Percentiles rank a stretch among this genome's conserved stretches.
These are phyloP conservation scores for Metrosideros polymorpha DNA, from an alignment of 441 rosid genomes.

Conservation along the genomic window DNA sequence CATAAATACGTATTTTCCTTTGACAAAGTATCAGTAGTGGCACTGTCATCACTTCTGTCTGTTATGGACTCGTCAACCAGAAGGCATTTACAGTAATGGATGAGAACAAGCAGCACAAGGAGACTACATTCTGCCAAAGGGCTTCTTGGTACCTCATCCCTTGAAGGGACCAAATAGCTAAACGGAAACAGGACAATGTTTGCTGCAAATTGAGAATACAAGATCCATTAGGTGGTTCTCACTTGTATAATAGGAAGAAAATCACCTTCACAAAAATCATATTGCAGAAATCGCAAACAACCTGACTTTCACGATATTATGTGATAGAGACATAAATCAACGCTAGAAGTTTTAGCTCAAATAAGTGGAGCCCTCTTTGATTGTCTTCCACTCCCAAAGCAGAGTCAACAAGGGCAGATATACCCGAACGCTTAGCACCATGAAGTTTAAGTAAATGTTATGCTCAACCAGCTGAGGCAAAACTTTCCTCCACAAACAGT, in stretches of 20 bases:
- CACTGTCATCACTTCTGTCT: conserved; percentile 58
- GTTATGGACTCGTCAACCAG: conserved; percentile 43
- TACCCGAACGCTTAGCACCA: background rate
- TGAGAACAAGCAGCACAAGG: conserved; percentile 79
- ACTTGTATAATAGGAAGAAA: background rate
- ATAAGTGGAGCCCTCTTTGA: background rate
- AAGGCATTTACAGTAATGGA: conserved; percentile 68
- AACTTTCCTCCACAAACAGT: background rate
- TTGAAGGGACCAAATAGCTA: conserved; percentile 72
- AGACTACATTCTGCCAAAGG: conserved; percentile 77
- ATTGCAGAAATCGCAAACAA: background rate
- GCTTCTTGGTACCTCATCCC: conserved; percentile 49
- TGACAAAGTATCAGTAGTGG: conserved; percentile 49
- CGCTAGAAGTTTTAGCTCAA: background rate
- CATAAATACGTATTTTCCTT: conserved; percentile 43
- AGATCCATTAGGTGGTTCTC: background rate
- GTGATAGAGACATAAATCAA: background rate
- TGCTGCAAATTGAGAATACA: conserved; percentile 60
- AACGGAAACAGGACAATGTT: conserved; percentile 73
- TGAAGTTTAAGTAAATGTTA: background rate
- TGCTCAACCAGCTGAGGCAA: background rate
- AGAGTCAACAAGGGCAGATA: background rate
- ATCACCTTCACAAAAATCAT: background rate
- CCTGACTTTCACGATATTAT: background rate
- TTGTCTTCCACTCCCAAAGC: background rate